Percentiles rank a stretch among this genome's conserved stretches.
phyloP scores from a whole-genome alignment of 169 alveolate species.

The Cryptosporidium baileyi region DNA sequence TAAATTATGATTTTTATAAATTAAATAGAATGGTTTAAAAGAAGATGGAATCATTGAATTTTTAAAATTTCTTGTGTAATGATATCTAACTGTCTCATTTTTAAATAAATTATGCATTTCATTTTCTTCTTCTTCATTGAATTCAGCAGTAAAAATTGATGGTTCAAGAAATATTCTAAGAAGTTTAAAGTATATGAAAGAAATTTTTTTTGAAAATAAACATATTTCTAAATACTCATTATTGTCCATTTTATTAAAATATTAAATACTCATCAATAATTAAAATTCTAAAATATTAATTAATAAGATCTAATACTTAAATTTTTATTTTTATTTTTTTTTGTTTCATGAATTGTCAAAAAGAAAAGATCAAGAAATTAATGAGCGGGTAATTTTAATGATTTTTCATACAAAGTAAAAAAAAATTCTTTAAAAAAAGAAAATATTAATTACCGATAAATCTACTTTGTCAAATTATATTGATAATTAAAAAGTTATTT shows the following conservation, averaged over 20 bases:
- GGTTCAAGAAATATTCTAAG: background rate
- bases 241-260: background rate
- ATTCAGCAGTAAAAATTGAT: background rate
- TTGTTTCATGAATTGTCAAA: no score
- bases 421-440: no score
- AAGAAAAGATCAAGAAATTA: no score
- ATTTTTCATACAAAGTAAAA: no score
- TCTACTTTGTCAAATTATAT: no score
- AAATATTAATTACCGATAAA: no score
- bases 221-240: background rate
- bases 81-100: background rate
- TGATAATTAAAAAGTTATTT: no score
- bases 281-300: no score
- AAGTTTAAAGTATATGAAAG: background rate
- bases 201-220: background rate
- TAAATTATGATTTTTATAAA: background rate
- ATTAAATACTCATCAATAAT: background rate
- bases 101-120: background rate
- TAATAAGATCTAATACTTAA: no score
- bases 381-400: no score
- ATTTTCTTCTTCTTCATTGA: background rate
- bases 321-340: no score
- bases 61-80: background rate
- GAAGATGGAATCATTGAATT: slow-evolving; percentile 15
- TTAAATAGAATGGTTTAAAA: background rate